These are phyloP conservation scores for Torulaspora maleeae DNA, from an alignment of 805 yeast genomes.

Conservation along the genomic window DNA sequence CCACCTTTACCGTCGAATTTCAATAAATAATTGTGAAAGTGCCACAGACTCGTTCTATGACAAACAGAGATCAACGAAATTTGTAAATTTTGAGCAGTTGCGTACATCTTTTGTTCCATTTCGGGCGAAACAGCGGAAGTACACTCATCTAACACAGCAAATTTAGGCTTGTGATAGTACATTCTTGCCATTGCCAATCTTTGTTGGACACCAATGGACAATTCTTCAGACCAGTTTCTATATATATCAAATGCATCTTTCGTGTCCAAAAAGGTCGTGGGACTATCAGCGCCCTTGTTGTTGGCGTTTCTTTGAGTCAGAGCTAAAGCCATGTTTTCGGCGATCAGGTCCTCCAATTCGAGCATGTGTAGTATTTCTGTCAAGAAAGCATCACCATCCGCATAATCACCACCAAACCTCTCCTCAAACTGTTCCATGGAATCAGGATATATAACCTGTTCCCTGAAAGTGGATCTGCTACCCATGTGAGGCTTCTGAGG, in stretches of 20 bases:
- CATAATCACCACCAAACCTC: constrained; percentile 29
- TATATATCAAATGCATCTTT: constrained; percentile 60
- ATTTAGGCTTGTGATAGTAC: constrained; percentile 85
- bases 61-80: constrained; percentile 87
- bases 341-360: constrained; percentile 54
- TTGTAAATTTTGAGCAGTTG: constrained; percentile 70
- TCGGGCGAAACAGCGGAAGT: constrained; percentile 90
- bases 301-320: constrained; percentile 23
- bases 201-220: constrained; percentile 90
- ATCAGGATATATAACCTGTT: constrained; percentile 87
- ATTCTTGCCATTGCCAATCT: constrained; percentile 88
- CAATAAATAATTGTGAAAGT: constrained; percentile 75
- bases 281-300: constrained; percentile 28
- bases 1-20: constrained; percentile 85
- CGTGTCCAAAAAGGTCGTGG: constrained; percentile 20
- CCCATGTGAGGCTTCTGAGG: constrained; percentile 91
- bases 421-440: constrained; percentile 52
- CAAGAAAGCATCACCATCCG: constrained; percentile 44
- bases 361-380: constrained; percentile 51
- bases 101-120: constrained; percentile 85
- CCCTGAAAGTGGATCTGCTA: constrained; percentile 59
- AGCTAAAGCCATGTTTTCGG: constrained; percentile 40
- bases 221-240: constrained; percentile 83
- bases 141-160: constrained; percentile 94
- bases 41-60: constrained; percentile 89